These are phyloP conservation scores for Mollisia scopiformis DNA, from an alignment of 2,329 filamentous ascomycete species.

Conservation along the genomic window DNA sequence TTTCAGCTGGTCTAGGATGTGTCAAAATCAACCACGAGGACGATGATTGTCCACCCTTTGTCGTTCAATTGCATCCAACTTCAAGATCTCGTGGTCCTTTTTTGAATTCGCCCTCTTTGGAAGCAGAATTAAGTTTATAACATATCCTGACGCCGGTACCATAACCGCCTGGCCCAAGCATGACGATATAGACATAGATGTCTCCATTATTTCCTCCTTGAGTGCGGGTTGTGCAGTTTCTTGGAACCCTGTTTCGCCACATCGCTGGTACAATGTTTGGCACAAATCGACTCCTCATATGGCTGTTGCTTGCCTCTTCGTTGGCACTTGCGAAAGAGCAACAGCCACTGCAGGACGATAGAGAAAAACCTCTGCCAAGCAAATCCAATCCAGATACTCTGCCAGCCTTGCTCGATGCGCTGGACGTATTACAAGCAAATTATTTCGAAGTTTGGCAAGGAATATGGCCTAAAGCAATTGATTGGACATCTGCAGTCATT, in stretches of 20 bases:
- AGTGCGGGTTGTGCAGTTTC: conserved; percentile 5
- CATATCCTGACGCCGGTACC: too few species aligned
- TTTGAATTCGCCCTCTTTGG: background rate
- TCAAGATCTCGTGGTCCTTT: conserved; percentile 19
- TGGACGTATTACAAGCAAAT: conserved; percentile 74
- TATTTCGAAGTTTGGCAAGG: conserved; percentile 81
- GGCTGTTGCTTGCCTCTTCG: conserved; percentile 3
- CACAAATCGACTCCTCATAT: conserved; percentile 14
- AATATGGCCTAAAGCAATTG: conserved; percentile 84
- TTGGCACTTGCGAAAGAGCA: conserved; percentile 8
- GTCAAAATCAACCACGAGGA: conserved; percentile 11
- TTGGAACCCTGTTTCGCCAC: conserved; percentile 6
- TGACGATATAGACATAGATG: conserved; percentile 27
- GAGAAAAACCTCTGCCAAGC: conserved; percentile 16
- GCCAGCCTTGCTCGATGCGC: conserved; percentile 52
- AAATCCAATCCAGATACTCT: conserved; percentile 23
- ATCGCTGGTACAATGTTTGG: conserved; percentile 20
- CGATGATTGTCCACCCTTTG: background rate
- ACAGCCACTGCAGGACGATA: conserved; percentile 1
- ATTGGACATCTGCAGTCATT: conserved; percentile 90
- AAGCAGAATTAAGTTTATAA: too few species aligned
- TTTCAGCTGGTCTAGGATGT: background rate
- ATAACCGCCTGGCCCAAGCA: too few species aligned
- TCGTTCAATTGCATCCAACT: conserved; percentile 3
- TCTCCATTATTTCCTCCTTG: conserved; percentile 18